Base-by-base conservation (phyloP, 768 basidiomycete genomes). In the Lactifluus volemus region DNA sequence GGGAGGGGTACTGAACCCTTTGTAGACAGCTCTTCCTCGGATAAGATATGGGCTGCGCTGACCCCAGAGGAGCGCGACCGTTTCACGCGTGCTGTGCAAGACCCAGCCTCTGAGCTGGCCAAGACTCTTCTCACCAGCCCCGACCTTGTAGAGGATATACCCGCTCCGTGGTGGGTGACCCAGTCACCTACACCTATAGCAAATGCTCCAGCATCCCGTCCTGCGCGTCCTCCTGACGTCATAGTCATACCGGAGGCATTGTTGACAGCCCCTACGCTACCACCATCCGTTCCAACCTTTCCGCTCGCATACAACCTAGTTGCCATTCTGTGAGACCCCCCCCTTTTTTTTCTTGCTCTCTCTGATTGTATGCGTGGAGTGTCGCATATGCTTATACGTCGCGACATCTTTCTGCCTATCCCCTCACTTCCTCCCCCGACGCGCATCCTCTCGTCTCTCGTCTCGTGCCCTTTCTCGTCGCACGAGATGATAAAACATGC, bases 81-180 rank as follows among this genome's bases (percentile, higher is more conserved):
- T 58, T 92, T 92, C 64, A 73, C 82, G 49, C 75, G 75, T 60
- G 78, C 79, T 2, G 70, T 92, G 56, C 72, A 77, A 42, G 78
- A 91, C 64, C 86, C 90, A 0, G 73, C 74, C n/a, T 80, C 84
- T 67, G 80, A 79, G 51, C 71, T 85, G 15, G 81, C 83, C 1
- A 80, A 79, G 63, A 77, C 80, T 59, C 77, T 92, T 2, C 70
- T 92, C 21, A 71, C 80, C 32, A 83, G 81, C 61, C 75, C 79
- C 59, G 82, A 82, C 48, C 68, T 89, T 1, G 77, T 78, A 32
- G 71, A 73, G 5, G 78, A 76, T n/a, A 76, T 72, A 21, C 72
- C 72, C 4, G 72, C 75, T 5, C 90, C 91, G 5, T 94, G 92
- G 92, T 94, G 91, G 90, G 61, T 25, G 6, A 21, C 38, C n/a